phyloP scores from a whole-genome alignment of 2,329 filamentous ascomycete species.

The Aspergillus sp. region DNA sequence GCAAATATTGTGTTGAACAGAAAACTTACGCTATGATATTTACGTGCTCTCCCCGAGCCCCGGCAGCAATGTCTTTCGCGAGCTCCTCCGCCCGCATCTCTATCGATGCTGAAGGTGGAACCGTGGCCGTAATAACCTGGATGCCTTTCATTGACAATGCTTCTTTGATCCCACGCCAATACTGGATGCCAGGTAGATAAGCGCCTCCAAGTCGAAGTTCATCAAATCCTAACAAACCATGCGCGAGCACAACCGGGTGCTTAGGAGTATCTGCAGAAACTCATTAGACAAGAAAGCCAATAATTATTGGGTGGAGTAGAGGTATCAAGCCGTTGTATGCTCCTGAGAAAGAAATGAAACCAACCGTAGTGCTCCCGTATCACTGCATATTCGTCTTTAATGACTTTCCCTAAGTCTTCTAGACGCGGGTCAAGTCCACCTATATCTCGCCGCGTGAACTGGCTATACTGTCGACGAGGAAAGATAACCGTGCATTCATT shows the following conservation, averaged over 20 bases:
- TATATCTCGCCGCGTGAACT: too few relatives aligned
- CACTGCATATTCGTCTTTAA: conserved; percentile 61
- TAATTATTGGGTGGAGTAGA: too few relatives aligned
- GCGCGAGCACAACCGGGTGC: conserved; percentile 60
- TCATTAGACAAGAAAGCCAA: neutral
- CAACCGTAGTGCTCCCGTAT: conserved; percentile 58
- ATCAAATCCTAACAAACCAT: conserved; percentile 65
- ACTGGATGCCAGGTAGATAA: conserved; percentile 57
- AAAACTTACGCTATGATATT: conserved; percentile 61
- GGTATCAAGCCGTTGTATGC: too few relatives aligned
- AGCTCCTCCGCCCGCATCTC: conserved; percentile 56
- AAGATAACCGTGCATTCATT: too few relatives aligned
- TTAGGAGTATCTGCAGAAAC: conserved; percentile 42
- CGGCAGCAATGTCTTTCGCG: conserved; percentile 50
- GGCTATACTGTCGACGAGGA: too few relatives aligned
- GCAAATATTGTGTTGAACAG: neutral
- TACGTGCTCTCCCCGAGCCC: conserved; percentile 56
- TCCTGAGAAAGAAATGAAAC: neutral
- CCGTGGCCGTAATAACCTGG: conserved; percentile 60
- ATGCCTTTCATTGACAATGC: conserved; percentile 55
- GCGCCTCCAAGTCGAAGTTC: conserved; percentile 56
- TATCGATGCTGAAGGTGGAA: conserved; percentile 59
- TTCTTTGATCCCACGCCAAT: conserved; percentile 63
- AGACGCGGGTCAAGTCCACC: conserved; percentile 47
- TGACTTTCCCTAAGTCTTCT: conserved; percentile 50